Base-by-base conservation (phyloP, 2,329 filamentous ascomycete genomes). In the Epichloe sibirici region DNA sequence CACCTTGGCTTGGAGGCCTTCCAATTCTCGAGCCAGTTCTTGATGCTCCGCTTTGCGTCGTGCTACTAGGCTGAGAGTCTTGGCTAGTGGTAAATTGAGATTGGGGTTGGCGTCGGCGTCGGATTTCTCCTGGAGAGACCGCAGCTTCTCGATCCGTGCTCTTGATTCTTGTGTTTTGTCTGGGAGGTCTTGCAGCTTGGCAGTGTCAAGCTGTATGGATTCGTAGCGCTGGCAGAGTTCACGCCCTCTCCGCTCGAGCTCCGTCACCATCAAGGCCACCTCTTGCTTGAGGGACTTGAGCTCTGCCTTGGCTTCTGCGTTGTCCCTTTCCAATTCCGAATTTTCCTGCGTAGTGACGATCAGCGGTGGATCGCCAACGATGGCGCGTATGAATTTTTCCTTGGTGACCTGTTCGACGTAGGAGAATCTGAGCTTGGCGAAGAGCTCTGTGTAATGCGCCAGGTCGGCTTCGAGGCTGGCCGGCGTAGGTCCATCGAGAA, bases 391-490 rank as follows among this genome's bases (percentile, higher is more conserved):
- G 68, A 96, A 97, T 64, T 95, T 95, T 68, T 98, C 93, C 71
- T 97, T 98, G 45, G 91, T 97, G 57, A 97, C 90, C 74, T 97
- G 93, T 70, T 98, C 93, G 61, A 96, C 86, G 70, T 97, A 97
- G 58, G 88, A 94, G 74, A 97, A 97, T 60, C 91, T 88, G 40
- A 97, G 78, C 71, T 98, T 97, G 43, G 89, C 86, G 69, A 97
- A 98, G 21, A 97, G 80, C 69, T 96, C 90, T 71, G 88, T 89
- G 73, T 97, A 96, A 69, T 97, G 90, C 34, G 78, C 75, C 31
- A 97, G 76, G 67, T 97, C 91, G 31, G 87, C 88, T 57, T 88
- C 83, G 7, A 97, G 75, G 17, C 85, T 85, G 15, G 85, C 79
- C 0, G 90, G 89, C 9, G 83, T 88, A 17, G 82, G 80, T 55